phyloP scores from a whole-genome alignment of 2,329 filamentous ascomycete genomes.

The Rutstroemia sp. region DNA sequence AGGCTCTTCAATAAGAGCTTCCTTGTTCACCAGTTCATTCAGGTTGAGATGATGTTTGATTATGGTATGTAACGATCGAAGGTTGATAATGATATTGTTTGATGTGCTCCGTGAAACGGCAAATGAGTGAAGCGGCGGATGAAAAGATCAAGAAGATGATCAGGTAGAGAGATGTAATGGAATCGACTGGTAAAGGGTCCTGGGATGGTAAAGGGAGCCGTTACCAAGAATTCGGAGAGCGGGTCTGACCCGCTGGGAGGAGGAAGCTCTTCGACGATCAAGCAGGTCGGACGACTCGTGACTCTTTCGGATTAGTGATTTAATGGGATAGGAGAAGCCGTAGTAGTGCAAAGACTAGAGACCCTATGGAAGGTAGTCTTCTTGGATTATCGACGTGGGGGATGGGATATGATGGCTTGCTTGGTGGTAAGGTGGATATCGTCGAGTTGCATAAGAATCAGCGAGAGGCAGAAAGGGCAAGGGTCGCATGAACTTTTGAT shows the following conservation, averaged over 20 bases:
- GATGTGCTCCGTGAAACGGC: conserved; percentile 11
- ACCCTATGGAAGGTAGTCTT: neutral
- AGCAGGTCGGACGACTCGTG: conserved; percentile 5
- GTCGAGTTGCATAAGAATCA: conserved; percentile 16
- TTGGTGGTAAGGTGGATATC: conserved; percentile 13
- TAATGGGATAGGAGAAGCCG: conserved; percentile 8
- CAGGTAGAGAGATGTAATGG: conserved; percentile 15
- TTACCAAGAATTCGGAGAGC: conserved; percentile 25
- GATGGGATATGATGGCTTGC: conserved; percentile 8
- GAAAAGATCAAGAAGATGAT: conserved; percentile 11
- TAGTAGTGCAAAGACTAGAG: neutral
- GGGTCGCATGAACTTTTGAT: conserved; percentile 20
- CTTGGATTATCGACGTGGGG: conserved; percentile 6
- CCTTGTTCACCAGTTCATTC: conserved; percentile 28
- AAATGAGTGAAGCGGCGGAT: conserved; percentile 15
- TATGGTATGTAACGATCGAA: conserved; percentile 9
- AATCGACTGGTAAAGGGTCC: conserved; percentile 15
- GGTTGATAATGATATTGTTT: conserved; percentile 10
- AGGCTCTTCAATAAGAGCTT: conserved; percentile 29
- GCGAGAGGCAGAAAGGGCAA: conserved; percentile 13
- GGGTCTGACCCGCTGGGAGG: conserved; percentile 19
- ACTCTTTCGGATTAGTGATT: conserved; percentile 6
- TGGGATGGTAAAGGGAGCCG: conserved; percentile 10
- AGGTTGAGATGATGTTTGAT: conserved; percentile 17
- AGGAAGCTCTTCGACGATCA: conserved; percentile 9